Conservation (phyloP, 169 alveolate genomes). For the Cryptosporidium felis region DNA sequence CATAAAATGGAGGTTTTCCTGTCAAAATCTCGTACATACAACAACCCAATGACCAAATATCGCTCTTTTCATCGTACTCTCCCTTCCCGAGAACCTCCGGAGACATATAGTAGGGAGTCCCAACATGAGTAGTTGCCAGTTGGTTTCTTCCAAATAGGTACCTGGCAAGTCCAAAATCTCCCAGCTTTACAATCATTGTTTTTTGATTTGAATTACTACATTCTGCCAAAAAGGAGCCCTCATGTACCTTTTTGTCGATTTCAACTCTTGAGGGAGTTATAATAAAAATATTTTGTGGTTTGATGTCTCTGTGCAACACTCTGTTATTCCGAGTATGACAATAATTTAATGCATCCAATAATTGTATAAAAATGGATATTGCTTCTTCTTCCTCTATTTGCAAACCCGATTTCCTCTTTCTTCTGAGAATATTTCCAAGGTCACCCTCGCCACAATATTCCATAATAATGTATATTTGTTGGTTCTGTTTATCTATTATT, state of each 20-base stretch:
- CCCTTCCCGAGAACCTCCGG: slow-evolving; percentile 93
- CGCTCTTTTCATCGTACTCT: slow-evolving; percentile 93
- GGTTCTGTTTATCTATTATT: slow-evolving; percentile 89
- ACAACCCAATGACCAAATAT: slow-evolving; percentile 93
- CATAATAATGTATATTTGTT: slow-evolving; percentile 91
- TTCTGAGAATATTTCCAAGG: slow-evolving; percentile 89
- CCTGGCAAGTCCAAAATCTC: slow-evolving; percentile 95
- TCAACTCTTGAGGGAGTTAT: slow-evolving; percentile 77
- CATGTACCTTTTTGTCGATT: slow-evolving; percentile 72
- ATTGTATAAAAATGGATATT: slow-evolving; percentile 92
- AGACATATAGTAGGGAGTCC: slow-evolving; percentile 97
- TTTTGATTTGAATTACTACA: slow-evolving; percentile 60
- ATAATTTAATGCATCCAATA: slow-evolving; percentile 90
- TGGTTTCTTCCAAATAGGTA: slow-evolving; percentile 88
- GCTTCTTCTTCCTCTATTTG: slow-evolving; percentile 91
- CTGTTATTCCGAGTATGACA: slow-evolving; percentile 92
- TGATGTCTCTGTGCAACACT: slow-evolving; percentile 94
- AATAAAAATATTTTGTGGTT: slow-evolving; percentile 94
- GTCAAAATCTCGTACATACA: slow-evolving; percentile 90
- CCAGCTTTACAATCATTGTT: slow-evolving; percentile 89
- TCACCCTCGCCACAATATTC: slow-evolving; percentile 98
- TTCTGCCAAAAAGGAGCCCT: neutral
- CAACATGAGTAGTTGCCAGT: slow-evolving; percentile 93
- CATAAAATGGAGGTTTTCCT: slow-evolving; percentile 93
- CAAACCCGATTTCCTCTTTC: slow-evolving; percentile 86